These are phyloP conservation scores for Podaxis sp. DNA, from an alignment of 768 basidiomycete species.

Conservation along the genomic window DNA sequence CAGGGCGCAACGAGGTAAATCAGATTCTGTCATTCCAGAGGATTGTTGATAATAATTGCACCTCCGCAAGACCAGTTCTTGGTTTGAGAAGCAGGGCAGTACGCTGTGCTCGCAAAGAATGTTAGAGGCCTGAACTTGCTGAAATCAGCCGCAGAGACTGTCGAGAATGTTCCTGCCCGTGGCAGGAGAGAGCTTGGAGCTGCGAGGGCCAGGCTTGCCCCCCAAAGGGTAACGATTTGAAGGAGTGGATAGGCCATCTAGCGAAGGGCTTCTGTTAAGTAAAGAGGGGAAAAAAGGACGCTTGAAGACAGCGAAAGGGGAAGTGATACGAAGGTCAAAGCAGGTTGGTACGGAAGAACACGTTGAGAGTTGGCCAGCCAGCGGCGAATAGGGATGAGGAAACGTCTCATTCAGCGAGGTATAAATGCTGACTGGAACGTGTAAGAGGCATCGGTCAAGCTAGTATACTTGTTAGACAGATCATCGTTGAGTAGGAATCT, in stretches of 20 bases:
- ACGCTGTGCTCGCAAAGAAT: conserved; percentile 45
- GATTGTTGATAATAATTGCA: conserved; percentile 5
- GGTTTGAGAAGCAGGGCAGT: conserved; percentile 41
- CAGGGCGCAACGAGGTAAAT: conserved; percentile 30
- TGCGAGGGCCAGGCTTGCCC: conserved; percentile 17
- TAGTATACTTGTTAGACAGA: too few relatives aligned
- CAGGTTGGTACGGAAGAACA: too few relatives aligned
- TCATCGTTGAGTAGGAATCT: too few relatives aligned
- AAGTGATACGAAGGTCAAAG: too few relatives aligned
- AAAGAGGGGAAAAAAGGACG: too few relatives aligned
- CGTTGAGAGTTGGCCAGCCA: too few relatives aligned
- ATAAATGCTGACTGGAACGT: too few relatives aligned
- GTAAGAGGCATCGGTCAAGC: too few relatives aligned
- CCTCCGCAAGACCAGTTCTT: conserved; percentile 51
- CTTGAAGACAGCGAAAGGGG: too few relatives aligned
- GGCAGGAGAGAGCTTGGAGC: conserved; percentile 21
- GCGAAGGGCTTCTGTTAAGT: not conserved
- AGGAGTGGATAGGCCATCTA: conserved; percentile 6
- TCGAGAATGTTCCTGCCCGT: conserved; percentile 25
- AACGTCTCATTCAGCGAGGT: too few relatives aligned
- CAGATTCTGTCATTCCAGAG: conserved; percentile 29
- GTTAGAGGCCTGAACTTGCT: conserved; percentile 43
- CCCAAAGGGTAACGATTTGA: not conserved
- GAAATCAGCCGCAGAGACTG: conserved; percentile 38
- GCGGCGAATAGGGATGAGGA: too few relatives aligned